Evolutionary conservation across 2,329 filamentous ascomycete genomes (phyloP).

Genomic region (Fusarium pseudonygamai): DNA sequence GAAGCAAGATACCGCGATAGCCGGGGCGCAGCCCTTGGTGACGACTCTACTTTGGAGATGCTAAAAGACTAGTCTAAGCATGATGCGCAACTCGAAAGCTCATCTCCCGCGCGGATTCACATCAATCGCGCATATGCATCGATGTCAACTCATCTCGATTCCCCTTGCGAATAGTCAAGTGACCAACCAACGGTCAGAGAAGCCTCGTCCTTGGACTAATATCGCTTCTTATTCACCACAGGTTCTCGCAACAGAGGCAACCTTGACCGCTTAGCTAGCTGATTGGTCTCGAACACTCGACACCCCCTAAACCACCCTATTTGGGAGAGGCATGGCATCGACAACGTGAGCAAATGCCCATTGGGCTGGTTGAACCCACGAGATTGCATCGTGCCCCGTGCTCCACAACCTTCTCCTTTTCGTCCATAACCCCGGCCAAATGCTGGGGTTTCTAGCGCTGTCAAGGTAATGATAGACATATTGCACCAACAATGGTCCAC

Average conservation of each 20-base stretch:
- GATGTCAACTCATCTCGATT: conserved; percentile 9
- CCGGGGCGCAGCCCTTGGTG: neutral
- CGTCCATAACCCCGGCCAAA: conserved; percentile 9
- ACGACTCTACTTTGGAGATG: neutral
- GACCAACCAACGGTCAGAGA: conserved; percentile 30
- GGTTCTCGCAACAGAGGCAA: conserved; percentile 7
- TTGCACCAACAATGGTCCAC: conserved; percentile 42
- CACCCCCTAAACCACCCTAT: conserved; percentile 5
- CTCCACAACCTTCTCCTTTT: conserved; percentile 44
- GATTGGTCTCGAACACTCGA: conserved; percentile 4
- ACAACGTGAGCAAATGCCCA: conserved; percentile 21
- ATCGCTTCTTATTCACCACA: conserved; percentile 32
- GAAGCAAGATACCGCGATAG: neutral
- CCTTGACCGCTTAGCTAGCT: conserved; percentile 30
- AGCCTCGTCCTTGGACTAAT: conserved; percentile 32
- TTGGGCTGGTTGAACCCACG: conserved; percentile 31
- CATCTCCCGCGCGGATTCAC: conserved; percentile 34
- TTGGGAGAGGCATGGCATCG: conserved; percentile 16
- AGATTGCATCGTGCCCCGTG: conserved; percentile 41
- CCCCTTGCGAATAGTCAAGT: conserved; percentile 16
- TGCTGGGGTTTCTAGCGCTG: conserved; percentile 17
- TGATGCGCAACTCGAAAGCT: conserved; percentile 20
- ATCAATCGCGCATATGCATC: conserved; percentile 10
- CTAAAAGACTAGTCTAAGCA: neutral
- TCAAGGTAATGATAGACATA: conserved; percentile 35